Evolutionary conservation across 495 filamentous ascomycete species (phyloP).

Genomic region (Staphylotrichum longicolle): DNA sequence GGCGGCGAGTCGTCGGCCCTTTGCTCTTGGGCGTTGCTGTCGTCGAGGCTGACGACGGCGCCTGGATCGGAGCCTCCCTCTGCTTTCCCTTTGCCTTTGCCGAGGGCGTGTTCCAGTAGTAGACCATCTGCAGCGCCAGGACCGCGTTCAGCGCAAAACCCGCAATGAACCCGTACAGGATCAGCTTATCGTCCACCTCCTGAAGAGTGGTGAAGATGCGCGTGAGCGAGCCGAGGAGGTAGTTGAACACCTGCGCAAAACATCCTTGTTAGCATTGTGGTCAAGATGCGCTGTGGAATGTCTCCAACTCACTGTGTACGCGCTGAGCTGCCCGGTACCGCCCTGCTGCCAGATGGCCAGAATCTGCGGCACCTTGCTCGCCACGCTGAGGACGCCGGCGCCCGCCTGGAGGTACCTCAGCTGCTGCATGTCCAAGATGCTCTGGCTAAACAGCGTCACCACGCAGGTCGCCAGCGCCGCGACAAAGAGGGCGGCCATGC

Average conservation of each 20-base stretch:
- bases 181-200: constrained; percentile 92
- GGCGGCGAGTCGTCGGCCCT: constrained; percentile 53
- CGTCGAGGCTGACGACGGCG: constrained; percentile 26
- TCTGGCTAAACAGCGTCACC: constrained; percentile 66
- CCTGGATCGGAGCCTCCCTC: constrained; percentile 35
- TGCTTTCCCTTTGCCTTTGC: constrained; percentile 53
- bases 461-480: constrained; percentile 65
- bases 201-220: constrained; percentile 96
- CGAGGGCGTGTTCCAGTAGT: constrained; percentile 85
- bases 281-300: not conserved
- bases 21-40: constrained; percentile 47
- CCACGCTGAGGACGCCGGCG: constrained; percentile 76
- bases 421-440: constrained; percentile 62
- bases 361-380: constrained; percentile 92
- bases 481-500: constrained; percentile 67
- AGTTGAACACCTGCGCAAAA: constrained; percentile 82
- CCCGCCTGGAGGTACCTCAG: constrained; percentile 79
- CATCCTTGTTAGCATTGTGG: not conserved
- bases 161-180: constrained; percentile 88
- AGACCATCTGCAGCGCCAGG: constrained; percentile 86
- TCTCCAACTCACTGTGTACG: constrained; percentile 74
- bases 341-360: constrained; percentile 75
- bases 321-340: constrained; percentile 90
- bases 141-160: constrained; percentile 85
- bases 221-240: constrained; percentile 83